A percentile compares a stretch with the other conserved stretches of the same genome.
Conservation (phyloP, 371 early-diverging fungal species). For the Rhizopus sp. region DNA sequence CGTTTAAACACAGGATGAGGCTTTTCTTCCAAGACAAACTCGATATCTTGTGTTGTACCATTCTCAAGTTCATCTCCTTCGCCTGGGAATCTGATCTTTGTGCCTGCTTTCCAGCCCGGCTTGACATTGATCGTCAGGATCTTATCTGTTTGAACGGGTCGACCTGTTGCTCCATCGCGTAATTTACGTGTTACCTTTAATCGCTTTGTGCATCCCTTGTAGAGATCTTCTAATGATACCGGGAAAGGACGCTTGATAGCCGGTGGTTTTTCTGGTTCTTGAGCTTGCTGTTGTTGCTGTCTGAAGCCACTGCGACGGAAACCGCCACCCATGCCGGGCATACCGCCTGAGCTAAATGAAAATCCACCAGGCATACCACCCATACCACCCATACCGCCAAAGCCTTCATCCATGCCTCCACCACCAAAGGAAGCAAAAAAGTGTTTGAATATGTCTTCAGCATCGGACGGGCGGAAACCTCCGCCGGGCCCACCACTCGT, state of each 20-base stretch:
- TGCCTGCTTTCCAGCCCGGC: constrained; percentile 98
- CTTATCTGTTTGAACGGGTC: constrained; percentile 69
- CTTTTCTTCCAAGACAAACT: constrained; percentile 94
- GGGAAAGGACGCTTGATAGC: constrained; percentile 73
- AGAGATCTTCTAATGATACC: constrained; percentile 91
- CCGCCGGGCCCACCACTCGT: constrained; percentile 47
- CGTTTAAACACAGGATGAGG: constrained; percentile 87
- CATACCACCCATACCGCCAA: constrained; percentile 18
- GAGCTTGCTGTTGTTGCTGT: neutral
- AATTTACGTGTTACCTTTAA: constrained; percentile 90
- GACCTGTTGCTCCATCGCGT: constrained; percentile 52
- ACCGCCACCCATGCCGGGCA: constrained; percentile 10
- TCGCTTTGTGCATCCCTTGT: constrained; percentile 87
- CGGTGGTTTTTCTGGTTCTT: constrained; percentile 47
- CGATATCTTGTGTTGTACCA: constrained; percentile 87
- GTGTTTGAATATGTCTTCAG: constrained; percentile 92
- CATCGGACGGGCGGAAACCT: constrained; percentile 75
- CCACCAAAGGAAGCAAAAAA: constrained; percentile 77
- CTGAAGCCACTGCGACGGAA: constrained; percentile 5
- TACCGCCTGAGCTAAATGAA: constrained; percentile 13
- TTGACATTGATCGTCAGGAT: constrained; percentile 87
- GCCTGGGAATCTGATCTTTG: constrained; percentile 91
- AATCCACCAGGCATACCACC: constrained; percentile 17
- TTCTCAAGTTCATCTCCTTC: constrained; percentile 93
- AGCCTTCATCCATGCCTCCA: constrained; percentile 4